Base-by-base conservation (phyloP, 306 rosid species). In the Prinsepia uniflora region DNA sequence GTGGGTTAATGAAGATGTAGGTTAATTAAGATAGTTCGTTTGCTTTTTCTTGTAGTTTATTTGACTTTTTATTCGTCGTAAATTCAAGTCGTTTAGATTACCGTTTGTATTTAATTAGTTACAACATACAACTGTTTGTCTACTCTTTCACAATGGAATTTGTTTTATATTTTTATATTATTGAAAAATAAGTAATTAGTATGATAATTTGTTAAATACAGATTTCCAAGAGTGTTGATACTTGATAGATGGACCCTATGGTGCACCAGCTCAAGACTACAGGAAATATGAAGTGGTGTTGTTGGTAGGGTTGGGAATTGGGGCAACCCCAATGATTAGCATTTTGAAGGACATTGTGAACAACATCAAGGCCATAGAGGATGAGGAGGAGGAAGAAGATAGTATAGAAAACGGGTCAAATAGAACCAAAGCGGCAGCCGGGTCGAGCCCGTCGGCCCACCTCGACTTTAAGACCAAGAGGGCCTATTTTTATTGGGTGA, bases 181-280 rank as follows among this genome's bases (percentile, higher is more conserved):
- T 30, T 3, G 36, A 30, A 30, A 30, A 30, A 30, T 30, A 30
- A 30, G 39, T 34, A 24, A 60, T 60, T 30, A 24, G 1, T 39
- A 18, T 34, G 24, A 22, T 76, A 20, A 48, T 54, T 4, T 10
- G 30, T 22, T 19, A 60, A 61, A 63, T 81, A 83, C n/a, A 65
- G 47, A 43, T 64, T 76, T 36, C 90, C 94, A 7, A 88, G 63
- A 70, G 84, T 88, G 15, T 43, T 86, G 36, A 84, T 88, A 40
- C 12, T 43, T 86, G 36, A 84, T 88, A 40, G 94, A 88, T 66
- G 94, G 94, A 39, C 90, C 94, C n/a, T 88, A 88, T 54, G 94
- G 89, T 43, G 94, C 94, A 0, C 90, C 94, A 10, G 88, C 94
- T 14, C 94, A 88, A 72, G 90, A 88, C 74, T 88, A 88, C 85